A percentile compares a stretch with the other conserved stretches of the same genome.
phyloP scores from a whole-genome alignment of 257 asterid species.

The Gardenia jasminoides region DNA sequence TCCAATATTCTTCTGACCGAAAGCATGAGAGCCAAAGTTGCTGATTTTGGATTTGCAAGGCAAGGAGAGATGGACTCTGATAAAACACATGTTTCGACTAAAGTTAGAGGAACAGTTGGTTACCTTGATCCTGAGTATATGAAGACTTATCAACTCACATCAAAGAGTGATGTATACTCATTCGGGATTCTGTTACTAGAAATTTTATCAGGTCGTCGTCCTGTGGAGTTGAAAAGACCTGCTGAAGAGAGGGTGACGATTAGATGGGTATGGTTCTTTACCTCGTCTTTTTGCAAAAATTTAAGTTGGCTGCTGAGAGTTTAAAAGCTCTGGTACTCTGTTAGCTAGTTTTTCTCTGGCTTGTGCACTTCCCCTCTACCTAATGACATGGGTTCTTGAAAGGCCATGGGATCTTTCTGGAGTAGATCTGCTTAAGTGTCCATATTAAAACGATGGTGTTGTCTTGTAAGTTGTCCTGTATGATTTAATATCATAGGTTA shows the following conservation, averaged over 20 bases:
- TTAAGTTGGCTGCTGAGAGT: neutral
- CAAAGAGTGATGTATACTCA: slow-evolving; percentile 92
- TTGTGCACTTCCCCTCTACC: neutral
- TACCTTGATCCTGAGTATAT: slow-evolving; percentile 97
- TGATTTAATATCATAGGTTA: neutral
- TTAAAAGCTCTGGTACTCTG: neutral
- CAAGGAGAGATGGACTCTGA: slow-evolving; percentile 74
- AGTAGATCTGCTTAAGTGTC: neutral
- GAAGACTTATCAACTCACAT: slow-evolving; percentile 83
- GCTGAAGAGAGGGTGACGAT: slow-evolving; percentile 76
- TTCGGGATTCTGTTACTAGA: slow-evolving; percentile 85
- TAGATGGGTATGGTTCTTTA: slow-evolving; percentile 70
- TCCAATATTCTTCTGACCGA: slow-evolving; percentile 93
- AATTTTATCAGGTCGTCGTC: slow-evolving; percentile 86
- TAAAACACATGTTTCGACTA: slow-evolving; percentile 75
- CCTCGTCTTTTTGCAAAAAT: slow-evolving; percentile 5
- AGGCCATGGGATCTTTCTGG: neutral
- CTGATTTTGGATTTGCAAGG: slow-evolving; percentile 95
- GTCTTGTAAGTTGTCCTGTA: neutral
- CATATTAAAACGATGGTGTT: neutral
- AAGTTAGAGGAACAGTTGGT: slow-evolving; percentile 96
- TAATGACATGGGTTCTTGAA: neutral
- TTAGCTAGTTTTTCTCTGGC: neutral
- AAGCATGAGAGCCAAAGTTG: slow-evolving; percentile 87
- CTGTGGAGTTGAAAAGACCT: slow-evolving; percentile 74